A percentile compares a stretch with the other conserved stretches of the same genome.
Evolutionary conservation across 768 basidiomycete genomes (phyloP).

Genomic region (Podaxis sp.): DNA sequence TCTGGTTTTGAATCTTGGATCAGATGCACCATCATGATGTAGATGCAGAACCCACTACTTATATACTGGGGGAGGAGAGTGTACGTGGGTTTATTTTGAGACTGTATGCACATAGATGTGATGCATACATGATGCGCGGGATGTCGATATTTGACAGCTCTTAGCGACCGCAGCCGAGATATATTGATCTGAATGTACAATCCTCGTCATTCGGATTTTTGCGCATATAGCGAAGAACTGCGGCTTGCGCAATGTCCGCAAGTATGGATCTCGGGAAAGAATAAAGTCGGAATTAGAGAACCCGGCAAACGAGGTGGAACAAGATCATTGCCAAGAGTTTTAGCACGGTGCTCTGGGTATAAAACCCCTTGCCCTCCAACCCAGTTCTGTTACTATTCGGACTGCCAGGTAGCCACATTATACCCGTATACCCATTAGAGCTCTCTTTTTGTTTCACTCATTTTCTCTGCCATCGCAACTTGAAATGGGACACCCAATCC

Average conservation of each 20-base stretch:
- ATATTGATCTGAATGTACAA: neutral
- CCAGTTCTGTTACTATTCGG: neutral
- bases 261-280: neutral
- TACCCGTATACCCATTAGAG: slow-evolving; percentile 1
- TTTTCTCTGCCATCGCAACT: neutral
- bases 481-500: slow-evolving; percentile 1
- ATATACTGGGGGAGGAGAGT: no score
- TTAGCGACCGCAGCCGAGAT: neutral
- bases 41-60: neutral
- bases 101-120: neutral
- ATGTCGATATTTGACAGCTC: neutral
- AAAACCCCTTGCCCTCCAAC: neutral
- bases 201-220: neutral
- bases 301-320: slow-evolving; percentile 4
- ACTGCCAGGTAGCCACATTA: neutral
- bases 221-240: neutral
- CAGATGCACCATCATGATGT: neutral
- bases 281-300: neutral
- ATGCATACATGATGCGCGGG: neutral
- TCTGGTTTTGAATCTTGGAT: neutral
- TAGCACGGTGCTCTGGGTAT: neutral
- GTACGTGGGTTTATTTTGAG: no score
- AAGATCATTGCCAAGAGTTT: slow-evolving; percentile 3
- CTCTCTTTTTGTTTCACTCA: neutral
- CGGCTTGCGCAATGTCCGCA: neutral